phyloP scores from a whole-genome alignment of 2,329 filamentous ascomycete genomes.

The Corinectria fuckeliana region DNA sequence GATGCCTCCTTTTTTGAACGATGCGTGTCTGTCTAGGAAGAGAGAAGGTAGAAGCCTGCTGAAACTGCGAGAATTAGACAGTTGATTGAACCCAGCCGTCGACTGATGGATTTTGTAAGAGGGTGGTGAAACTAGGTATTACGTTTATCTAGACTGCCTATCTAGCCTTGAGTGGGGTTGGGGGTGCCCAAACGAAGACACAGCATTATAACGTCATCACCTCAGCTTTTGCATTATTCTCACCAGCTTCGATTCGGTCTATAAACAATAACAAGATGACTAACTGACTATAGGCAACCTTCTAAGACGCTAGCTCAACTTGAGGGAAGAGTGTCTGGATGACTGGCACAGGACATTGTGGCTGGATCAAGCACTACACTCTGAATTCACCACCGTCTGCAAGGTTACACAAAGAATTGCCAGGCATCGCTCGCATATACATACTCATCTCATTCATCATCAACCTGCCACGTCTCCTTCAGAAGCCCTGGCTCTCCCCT shows the following conservation, averaged over 20 bases:
- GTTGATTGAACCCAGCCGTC: background rate
- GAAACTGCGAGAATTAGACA: background rate
- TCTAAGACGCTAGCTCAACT: too few relatives aligned
- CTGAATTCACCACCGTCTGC: background rate
- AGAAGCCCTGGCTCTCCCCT: constrained; percentile 1
- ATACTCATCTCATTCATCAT: constrained; percentile 15
- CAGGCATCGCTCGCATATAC: constrained; percentile 7
- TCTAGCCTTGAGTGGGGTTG: constrained; percentile 10
- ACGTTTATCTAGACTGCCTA: background rate
- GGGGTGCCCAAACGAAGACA: background rate
- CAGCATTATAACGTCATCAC: constrained; percentile 6
- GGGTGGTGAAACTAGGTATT: too few relatives aligned
- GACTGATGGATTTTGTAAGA: too few relatives aligned
- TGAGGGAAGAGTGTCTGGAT: background rate
- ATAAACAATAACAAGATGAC: too few relatives aligned
- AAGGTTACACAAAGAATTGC: constrained; percentile 9
- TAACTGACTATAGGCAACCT: too few relatives aligned
- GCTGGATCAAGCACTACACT: background rate
- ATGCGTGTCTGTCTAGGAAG: background rate
- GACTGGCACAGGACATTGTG: background rate
- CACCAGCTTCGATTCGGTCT: too few relatives aligned
- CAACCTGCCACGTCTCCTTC: background rate
- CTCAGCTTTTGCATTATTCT: too few relatives aligned
- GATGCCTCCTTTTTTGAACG: background rate
- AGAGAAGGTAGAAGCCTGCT: background rate